Base-by-base conservation (phyloP, 441 rosid genomes). In the Pelargonium australe region DNA sequence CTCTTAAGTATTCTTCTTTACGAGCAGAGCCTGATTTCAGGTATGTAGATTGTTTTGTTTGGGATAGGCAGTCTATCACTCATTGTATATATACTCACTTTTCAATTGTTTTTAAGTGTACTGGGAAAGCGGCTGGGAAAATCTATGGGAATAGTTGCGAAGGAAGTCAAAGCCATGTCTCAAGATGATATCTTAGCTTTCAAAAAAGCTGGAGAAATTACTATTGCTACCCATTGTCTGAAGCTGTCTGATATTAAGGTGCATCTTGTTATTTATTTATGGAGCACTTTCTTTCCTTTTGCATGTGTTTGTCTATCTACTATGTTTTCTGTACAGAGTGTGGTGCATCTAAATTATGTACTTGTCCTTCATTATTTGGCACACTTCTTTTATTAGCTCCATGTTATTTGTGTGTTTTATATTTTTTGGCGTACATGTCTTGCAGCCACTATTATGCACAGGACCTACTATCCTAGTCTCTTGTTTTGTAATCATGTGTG, bases 1-100 rank as follows among this genome's bases (percentile, higher is more conserved):
- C 92, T 60, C 80, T 90, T 83, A 89, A 86, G 82, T 95, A 89
- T 82, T 91, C 97, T 65, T 83, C 90, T 72, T 76, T 92, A 60
- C 94, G 92, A 11, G 98, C 98, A 11, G 99, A 92, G 80, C 99
- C 98, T 16, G 98, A 95, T 75, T 95, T 92, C 72, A 92, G 98
- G 99, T 89, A 75, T 68, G 82, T 37, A 44, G 78, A 44, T 49
- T 77, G 31, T 65, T 65, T 40, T 72, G 64, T 53, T 61, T 19
- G 63, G 34, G 63, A 10, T n/a, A 11, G 53, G 57, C 19, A 65
- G 5, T 20, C 28, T 31, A 23, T 70, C 20, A 8, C 41, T 43
- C 43, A 51, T 58, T 14, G 65, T 45, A n/a, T 63, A 72, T 67
- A 13, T 45, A 28, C 19, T 70, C 40, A 63, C 60, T 16, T 70